Evolutionary conservation across 495 filamentous ascomycete genomes (phyloP), one percentile per base, ranked within the genome.

Genomic region (Aspergillus nidulans): DNA sequence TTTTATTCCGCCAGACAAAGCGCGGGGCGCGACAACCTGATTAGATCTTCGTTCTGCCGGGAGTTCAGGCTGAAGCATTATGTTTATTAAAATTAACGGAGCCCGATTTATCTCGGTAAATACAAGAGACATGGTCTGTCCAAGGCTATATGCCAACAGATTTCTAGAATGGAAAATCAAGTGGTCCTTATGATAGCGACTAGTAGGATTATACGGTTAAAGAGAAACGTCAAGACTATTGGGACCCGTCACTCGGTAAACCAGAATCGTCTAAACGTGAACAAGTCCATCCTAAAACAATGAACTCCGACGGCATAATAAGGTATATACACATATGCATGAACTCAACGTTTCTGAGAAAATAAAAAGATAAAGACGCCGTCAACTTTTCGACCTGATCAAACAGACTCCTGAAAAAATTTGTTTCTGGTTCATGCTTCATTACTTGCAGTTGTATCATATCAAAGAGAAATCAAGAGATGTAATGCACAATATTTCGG

Each of bases 371-470:
- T 2, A 53, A 53, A 12, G 8, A 13, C 52, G 52, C 52, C 42
- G 26, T 55, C 32, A 47, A 55, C 43, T 42, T 55, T 54, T 55
- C 20, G 15, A 50, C 23, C 34, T 24, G 32, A 40, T 40, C 46
- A 32, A 47, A 32, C 15, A 32, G 28, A 47, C 19, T 19, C 16
- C 6, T 47, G 28, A 39, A 54, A 24, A 50, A 24, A 6, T 54
- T 26, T 26, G 19, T 53, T 28, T 46, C 32, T 44, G 42, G 20
- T 46, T 46, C 52, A 54, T 54, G 36, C 42, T 46, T 54, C 52
- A 47, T 54, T 26, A 50, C 40, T 25, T 21, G 41, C 15, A 30
- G 23, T 44, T 44, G 42, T 24, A 41, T 43, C 21, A 42, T n/a
- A 26, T 13, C 16, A 40, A 42, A 28, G 32, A 21, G 51, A 50